Evolutionary conservation across 768 basidiomycete species (phyloP).

Genomic region (Polyporus arcularius): DNA sequence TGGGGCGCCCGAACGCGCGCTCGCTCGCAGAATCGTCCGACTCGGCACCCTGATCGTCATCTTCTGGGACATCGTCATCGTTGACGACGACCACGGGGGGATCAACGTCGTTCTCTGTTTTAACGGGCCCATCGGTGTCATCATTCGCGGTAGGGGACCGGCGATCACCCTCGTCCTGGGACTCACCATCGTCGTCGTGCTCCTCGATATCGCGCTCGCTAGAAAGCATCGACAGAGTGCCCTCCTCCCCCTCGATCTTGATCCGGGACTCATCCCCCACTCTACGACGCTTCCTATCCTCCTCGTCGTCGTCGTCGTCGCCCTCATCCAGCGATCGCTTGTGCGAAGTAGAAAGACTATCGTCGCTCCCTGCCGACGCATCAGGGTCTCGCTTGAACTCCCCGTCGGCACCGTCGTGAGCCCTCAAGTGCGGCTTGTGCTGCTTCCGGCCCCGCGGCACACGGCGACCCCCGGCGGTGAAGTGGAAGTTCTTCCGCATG

Average conservation of each 20-base stretch:
- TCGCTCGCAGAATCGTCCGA: slow-evolving; percentile 9
- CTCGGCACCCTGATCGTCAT: slow-evolving; percentile 18
- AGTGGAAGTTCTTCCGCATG: slow-evolving; percentile 36
- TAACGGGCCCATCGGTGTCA: slow-evolving; percentile 25
- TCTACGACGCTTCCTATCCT: slow-evolving; percentile 17
- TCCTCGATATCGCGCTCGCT: slow-evolving; percentile 17
- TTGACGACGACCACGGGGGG: slow-evolving; percentile 5
- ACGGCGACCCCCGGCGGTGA: slow-evolving; percentile 19
- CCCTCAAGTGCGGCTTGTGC: slow-evolving; percentile 4
- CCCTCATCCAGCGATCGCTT: slow-evolving; percentile 10
- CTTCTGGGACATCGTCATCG: slow-evolving; percentile 8
- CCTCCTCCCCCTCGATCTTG: slow-evolving; percentile 22
- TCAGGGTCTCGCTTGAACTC: not conserved
- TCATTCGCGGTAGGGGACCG: slow-evolving; percentile 21
- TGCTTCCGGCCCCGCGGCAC: slow-evolving; percentile 5
- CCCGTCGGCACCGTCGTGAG: not conserved
- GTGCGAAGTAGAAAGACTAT: slow-evolving; percentile 4
- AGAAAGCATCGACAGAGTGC: slow-evolving; percentile 8
- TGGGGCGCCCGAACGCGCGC: slow-evolving; percentile 1
- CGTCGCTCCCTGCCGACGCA: slow-evolving; percentile 1
- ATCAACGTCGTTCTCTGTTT: slow-evolving; percentile 20
- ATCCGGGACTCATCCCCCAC: slow-evolving; percentile 6
- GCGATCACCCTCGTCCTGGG: slow-evolving; percentile 13
- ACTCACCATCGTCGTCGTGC: slow-evolving; percentile 9
- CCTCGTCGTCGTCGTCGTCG: slow-evolving; percentile 22